phyloP scores from a whole-genome alignment of 2,329 filamentous ascomycete species.

The Fusarium sp. region DNA sequence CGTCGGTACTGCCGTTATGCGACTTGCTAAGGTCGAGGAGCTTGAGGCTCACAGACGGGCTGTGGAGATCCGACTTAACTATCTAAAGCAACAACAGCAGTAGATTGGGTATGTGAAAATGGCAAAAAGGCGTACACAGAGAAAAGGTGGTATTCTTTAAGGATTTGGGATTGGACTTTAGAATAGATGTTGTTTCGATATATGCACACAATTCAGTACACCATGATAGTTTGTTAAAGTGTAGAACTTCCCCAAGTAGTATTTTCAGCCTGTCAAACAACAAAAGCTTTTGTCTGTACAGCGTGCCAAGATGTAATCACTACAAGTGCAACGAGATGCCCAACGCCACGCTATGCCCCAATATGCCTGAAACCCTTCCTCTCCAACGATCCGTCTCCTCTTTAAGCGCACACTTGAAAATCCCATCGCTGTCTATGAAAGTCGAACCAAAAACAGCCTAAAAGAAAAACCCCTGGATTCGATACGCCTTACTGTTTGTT shows the following conservation, averaged over 20 bases:
- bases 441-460: slow-evolving; percentile 2
- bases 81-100: slow-evolving; percentile 58
- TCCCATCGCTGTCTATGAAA: slow-evolving; percentile 15
- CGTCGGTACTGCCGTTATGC: slow-evolving; percentile 92
- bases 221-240: not conserved
- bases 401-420: not conserved
- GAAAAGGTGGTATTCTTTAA: slow-evolving; percentile 20
- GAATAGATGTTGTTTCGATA: slow-evolving; percentile 27
- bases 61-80: slow-evolving; percentile 82
- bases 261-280: slow-evolving; percentile 35
- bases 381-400: slow-evolving; percentile 1
- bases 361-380: slow-evolving; percentile 26
- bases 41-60: slow-evolving; percentile 93
- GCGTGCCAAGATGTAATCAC: slow-evolving; percentile 34
- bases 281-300: slow-evolving; percentile 41
- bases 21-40: slow-evolving; percentile 92
- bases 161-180: slow-evolving; percentile 18
- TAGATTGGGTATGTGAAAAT: slow-evolving; percentile 29
- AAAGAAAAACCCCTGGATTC: slow-evolving; percentile 27
- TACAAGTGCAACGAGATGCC: slow-evolving; percentile 42
- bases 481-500: slow-evolving; percentile 30
- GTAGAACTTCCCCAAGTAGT: slow-evolving; percentile 27
- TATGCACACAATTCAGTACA: slow-evolving; percentile 1
- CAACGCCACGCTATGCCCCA: slow-evolving; percentile 55
- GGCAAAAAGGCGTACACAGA: slow-evolving; percentile 29